A percentile compares a stretch with the other conserved stretches of the same genome.
phyloP scores from a whole-genome alignment of 768 basidiomycete species.

The Trametes cingulata region DNA sequence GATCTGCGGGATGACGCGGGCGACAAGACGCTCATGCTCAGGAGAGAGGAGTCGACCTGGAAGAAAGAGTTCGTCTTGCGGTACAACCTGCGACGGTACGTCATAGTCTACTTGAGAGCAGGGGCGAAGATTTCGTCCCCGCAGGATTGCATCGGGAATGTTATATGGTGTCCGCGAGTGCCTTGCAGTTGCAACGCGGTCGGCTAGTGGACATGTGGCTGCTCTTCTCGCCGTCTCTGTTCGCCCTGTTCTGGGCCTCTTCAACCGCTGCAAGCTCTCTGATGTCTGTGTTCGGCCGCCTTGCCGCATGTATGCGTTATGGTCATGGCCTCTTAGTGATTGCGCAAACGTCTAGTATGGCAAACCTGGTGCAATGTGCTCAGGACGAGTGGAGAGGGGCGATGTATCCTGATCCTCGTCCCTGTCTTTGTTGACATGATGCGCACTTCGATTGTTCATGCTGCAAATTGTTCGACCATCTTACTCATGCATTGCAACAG shows the following conservation, averaged over 20 bases:
- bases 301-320: too few species aligned
- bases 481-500: slow-evolving; percentile 38
- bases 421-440: too few species aligned
- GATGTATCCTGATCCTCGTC: too few species aligned
- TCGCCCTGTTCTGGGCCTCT: background rate
- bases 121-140: slow-evolving; percentile 1
- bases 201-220: background rate
- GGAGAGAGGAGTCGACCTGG: slow-evolving; percentile 63
- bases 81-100: slow-evolving; percentile 55
- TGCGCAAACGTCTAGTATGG: too few species aligned
- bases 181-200: slow-evolving; percentile 13
- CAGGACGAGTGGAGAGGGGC: too few species aligned
- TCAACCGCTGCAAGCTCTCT: too few species aligned
- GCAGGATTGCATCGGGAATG: background rate
- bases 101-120: slow-evolving; percentile 14
- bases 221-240: background rate
- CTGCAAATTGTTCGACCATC: background rate
- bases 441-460: too few species aligned
- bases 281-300: too few species aligned
- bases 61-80: slow-evolving; percentile 65
- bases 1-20: slow-evolving; percentile 43
- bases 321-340: too few species aligned
- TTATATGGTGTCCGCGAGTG: background rate
- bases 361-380: too few species aligned
- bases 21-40: slow-evolving; percentile 49